phyloP scores from a whole-genome alignment of 1,139 yeast genomes.

The Suhomyces bolitotheri region DNA sequence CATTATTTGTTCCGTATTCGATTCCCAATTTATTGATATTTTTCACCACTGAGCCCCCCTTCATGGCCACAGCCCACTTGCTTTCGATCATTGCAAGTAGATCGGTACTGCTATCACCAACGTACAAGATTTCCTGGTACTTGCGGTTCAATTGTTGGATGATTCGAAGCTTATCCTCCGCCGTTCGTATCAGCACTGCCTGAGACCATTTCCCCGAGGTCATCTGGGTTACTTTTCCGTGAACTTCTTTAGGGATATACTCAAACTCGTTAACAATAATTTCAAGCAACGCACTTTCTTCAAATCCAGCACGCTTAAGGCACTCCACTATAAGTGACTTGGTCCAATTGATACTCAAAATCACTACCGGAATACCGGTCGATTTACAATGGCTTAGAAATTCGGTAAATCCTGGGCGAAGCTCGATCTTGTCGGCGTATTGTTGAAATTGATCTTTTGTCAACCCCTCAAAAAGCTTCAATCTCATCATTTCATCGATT shows the following conservation, averaged over 20 bases:
- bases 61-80: slow-evolving; percentile 50
- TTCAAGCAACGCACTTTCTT: slow-evolving; percentile 17
- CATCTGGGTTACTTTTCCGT: slow-evolving; percentile 17
- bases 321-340: slow-evolving; percentile 46
- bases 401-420: slow-evolving; percentile 46
- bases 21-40: slow-evolving; percentile 3
- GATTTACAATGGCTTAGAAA: slow-evolving; percentile 29
- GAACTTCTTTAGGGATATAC: slow-evolving; percentile 20
- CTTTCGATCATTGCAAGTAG: slow-evolving; percentile 52
- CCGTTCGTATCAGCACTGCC: slow-evolving; percentile 46
- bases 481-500: slow-evolving; percentile 42
- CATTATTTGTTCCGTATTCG: background rate
- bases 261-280: slow-evolving; percentile 54
- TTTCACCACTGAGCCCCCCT: slow-evolving; percentile 5
- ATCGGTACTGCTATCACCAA: slow-evolving; percentile 73
- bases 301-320: slow-evolving; percentile 35
- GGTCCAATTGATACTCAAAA: slow-evolving; percentile 71
- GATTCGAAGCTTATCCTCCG: slow-evolving; percentile 50
- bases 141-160: slow-evolving; percentile 22
- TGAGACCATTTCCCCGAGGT: slow-evolving; percentile 43
- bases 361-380: slow-evolving; percentile 37
- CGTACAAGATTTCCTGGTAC: slow-evolving; percentile 37
- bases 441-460: slow-evolving; percentile 28
- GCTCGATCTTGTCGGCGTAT: slow-evolving; percentile 37
- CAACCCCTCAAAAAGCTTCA: slow-evolving; percentile 48